Base-by-base conservation (phyloP, 305 asterid genomes). In the Euphrasia arctica region DNA sequence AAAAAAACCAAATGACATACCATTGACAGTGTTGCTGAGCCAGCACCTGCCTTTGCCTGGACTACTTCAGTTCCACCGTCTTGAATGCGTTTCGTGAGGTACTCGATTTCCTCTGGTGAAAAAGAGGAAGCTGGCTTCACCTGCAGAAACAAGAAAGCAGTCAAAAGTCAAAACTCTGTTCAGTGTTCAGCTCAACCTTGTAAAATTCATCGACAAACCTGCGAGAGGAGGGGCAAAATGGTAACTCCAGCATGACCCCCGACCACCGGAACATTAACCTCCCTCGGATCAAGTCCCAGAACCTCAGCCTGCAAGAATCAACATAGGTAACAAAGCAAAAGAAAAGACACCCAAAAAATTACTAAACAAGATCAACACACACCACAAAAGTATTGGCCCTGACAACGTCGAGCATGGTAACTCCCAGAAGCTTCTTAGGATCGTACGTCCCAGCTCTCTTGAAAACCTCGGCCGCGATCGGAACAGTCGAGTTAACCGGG, bases 301-400 rank as follows among this genome's bases (percentile, higher is more conserved):
- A 91, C 98, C 80, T 91, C 96, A 68, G 96, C 98, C 98, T 91
- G 71, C 45, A 67, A 63, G 60, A 59, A 3, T 42, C 31, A 42
- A 31, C 60, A 31, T 14, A 41, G 50, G 15, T 4, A 50, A 50
- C 56, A 50, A 15, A 3, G 28, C 14, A 5, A 49, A 49, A 3
- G 28, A 50, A 5, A 49, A 49, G 1, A 13, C 56, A 15, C 8
- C 39, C 3, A 13, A 55, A 1, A 54, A 22, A 8, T 0, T n/a
- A 54, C 1, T 8, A 1, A 7, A 54, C 7, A 54, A 56, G 18
- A 12, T 18, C 22, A 18, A 18, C 22, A 67, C 85, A n/a, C 72
- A 91, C 98, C 86, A 91, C 96, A 65, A 91, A 91, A n/a, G 98
- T 91, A 57, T 89, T 91, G 72, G 98, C 98, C 75, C 98, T 78